Conservation (phyloP, 108 stramenopile species). For the Seminavis robusta region DNA sequence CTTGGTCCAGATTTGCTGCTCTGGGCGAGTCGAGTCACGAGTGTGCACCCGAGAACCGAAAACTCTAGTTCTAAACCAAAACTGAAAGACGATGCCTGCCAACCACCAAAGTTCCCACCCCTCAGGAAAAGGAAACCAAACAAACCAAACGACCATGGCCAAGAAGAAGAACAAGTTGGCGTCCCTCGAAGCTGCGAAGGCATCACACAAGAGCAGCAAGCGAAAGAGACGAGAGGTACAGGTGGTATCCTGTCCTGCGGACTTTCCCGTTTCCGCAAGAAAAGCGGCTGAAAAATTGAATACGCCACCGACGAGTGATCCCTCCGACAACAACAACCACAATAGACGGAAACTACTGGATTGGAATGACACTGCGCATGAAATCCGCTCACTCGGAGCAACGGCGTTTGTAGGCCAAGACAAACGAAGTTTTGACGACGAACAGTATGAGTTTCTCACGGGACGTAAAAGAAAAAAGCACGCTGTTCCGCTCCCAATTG, state of each 20-base stretch:
- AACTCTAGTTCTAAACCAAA: neutral
- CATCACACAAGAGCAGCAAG: neutral
- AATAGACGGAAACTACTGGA: too few species aligned
- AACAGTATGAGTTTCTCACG: conserved; percentile 65
- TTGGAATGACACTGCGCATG: conserved; percentile 63
- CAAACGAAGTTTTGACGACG: conserved; percentile 57
- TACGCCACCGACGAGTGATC: too few species aligned
- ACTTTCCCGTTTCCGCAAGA: conserved; percentile 59
- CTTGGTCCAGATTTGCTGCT: neutral
- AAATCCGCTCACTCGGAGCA: conserved; percentile 70
- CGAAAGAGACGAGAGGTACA: conserved; percentile 31
- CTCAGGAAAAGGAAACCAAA: neutral
- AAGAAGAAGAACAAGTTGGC: conserved; percentile 1
- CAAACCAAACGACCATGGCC: conserved; percentile 4
- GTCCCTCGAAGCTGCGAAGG: conserved; percentile 1
- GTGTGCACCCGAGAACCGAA: neutral
- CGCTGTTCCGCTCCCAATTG: conserved; percentile 64
- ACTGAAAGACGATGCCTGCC: conserved; percentile 1
- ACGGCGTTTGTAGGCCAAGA: conserved; percentile 66
- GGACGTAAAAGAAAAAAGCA: conserved; percentile 64
- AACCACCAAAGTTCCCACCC: neutral
- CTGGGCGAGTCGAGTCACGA: neutral
- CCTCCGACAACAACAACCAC: too few species aligned
- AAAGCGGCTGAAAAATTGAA: too few species aligned
- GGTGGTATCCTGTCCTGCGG: conserved; percentile 54